Evolutionary conservation across 148 eudicot species (phyloP).

Genomic region (Tetragonia tetragonoides): DNA sequence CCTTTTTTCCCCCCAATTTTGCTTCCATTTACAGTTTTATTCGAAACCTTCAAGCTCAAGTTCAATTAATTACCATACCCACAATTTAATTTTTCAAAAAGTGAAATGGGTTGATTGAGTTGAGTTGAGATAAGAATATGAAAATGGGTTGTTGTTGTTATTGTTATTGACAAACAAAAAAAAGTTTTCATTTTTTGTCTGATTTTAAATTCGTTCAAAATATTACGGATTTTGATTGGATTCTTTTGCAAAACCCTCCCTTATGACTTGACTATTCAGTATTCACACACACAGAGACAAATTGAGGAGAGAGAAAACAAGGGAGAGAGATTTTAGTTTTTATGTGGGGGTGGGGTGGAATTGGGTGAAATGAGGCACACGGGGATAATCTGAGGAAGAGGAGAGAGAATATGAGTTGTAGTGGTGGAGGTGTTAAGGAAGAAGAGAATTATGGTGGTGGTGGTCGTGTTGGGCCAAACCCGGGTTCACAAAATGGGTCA

Average conservation of each 20-base stretch:
- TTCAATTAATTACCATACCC: slow-evolving; percentile 6
- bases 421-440: slow-evolving; percentile 36
- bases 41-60: slow-evolving; percentile 28
- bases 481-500: slow-evolving; percentile 44
- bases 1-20: slow-evolving; percentile 17
- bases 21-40: slow-evolving; percentile 18
- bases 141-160: slow-evolving; percentile 20
- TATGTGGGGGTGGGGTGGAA: neutral
- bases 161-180: slow-evolving; percentile 11
- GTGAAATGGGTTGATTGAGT: slow-evolving; percentile 4
- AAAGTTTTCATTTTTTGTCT: slow-evolving; percentile 3
- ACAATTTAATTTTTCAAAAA: neutral
- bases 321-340: neutral
- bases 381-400: slow-evolving; percentile 34
- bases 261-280: slow-evolving; percentile 19
- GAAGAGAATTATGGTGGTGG: slow-evolving; percentile 5
- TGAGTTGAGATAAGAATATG: slow-evolving; percentile 4
- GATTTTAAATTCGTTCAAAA: slow-evolving; percentile 13
- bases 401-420: slow-evolving; percentile 36
- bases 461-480: slow-evolving; percentile 30
- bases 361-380: slow-evolving; percentile 31
- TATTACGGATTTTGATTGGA: slow-evolving; percentile 20
- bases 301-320: neutral
- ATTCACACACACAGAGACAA: neutral
- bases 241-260: neutral